A percentile compares a stretch with the other conserved stretches of the same genome.
phyloP scores from a whole-genome alignment of 164 flowering plant genomes.

The Dillenia suffruticosa region DNA sequence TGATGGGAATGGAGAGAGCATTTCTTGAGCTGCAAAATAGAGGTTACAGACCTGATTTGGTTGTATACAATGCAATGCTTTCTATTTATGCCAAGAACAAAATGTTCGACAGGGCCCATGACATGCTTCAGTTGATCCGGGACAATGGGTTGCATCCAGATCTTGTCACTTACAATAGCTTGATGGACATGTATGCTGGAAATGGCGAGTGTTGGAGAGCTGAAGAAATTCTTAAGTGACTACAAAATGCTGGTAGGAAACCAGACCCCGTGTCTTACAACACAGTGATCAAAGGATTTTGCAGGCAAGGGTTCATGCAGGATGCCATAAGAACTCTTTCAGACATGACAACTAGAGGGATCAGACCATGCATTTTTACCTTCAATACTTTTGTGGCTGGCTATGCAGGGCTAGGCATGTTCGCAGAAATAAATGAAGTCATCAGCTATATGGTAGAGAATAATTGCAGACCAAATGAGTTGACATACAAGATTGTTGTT shows the following conservation, averaged over 20 bases:
- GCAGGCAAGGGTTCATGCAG: conserved; percentile 83
- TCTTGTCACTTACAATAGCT: conserved; percentile 75
- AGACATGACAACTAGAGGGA: conserved; percentile 67
- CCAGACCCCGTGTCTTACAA: conserved; percentile 87
- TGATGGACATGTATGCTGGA: conserved; percentile 94
- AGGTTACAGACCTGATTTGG: conserved; percentile 83
- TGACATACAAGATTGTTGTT: conserved; percentile 72
- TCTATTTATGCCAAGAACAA: conserved; percentile 68
- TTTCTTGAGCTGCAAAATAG: conserved; percentile 43
- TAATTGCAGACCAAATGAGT: conserved; percentile 75
- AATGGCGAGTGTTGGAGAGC: conserved; percentile 87
- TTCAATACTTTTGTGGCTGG: conserved; percentile 80
- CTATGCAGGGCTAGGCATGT: conserved; percentile 58
- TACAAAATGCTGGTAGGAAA: conserved; percentile 41
- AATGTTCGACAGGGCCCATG: conserved; percentile 66
- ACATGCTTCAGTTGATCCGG: conserved; percentile 48
- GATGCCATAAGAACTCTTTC: conserved; percentile 64
- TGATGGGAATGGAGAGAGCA: conserved; percentile 82
- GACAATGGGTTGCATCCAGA: conserved; percentile 71
- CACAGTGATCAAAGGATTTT: conserved; percentile 89
- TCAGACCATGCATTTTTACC: conserved; percentile 76
- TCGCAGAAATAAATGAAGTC: conserved; percentile 56
- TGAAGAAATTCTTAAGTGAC: conserved; percentile 60
- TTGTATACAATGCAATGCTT: conserved; percentile 77
- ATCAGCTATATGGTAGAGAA: conserved; percentile 67